A percentile compares a stretch with the other conserved stretches of the same genome.
Conservation (phyloP, 2,329 filamentous ascomycete genomes). For the Aspergillus ruber region DNA sequence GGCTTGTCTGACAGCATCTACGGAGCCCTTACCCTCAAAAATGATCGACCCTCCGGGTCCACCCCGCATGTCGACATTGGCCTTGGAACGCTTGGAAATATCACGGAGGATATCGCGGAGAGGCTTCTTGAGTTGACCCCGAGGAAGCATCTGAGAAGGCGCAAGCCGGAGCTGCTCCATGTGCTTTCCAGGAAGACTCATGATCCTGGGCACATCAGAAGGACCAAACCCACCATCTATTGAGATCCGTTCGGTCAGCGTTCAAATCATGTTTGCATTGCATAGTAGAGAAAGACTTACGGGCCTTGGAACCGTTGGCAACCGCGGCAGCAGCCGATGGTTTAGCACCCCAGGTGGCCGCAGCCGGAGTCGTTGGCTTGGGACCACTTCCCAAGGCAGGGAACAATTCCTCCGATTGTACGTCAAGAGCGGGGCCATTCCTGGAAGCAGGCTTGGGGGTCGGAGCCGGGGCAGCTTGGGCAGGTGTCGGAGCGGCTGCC, state of each 20-base stretch:
- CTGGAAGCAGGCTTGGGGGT: slow-evolving; percentile 31
- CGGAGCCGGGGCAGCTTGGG: slow-evolving; percentile 21
- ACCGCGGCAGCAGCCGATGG: slow-evolving; percentile 32
- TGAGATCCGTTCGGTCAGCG: slow-evolving; percentile 5
- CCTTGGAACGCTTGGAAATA: slow-evolving; percentile 86
- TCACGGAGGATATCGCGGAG: slow-evolving; percentile 80
- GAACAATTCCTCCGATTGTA: slow-evolving; percentile 84
- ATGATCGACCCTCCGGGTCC: slow-evolving; percentile 66
- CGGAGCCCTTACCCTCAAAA: slow-evolving; percentile 79
- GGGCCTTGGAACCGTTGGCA: slow-evolving; percentile 45
- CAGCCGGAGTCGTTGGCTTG: slow-evolving; percentile 57
- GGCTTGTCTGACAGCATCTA: slow-evolving; percentile 77
- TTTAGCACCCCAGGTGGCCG: slow-evolving; percentile 70
- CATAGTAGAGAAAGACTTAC: slow-evolving; percentile 34
- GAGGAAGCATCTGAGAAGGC: slow-evolving; percentile 68
- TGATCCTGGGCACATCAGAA: slow-evolving; percentile 46
- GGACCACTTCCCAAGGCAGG: slow-evolving; percentile 73
- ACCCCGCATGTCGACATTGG: slow-evolving; percentile 70
- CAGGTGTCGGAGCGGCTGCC: slow-evolving; percentile 11
- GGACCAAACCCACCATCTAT: slow-evolving; percentile 16
- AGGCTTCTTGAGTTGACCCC: slow-evolving; percentile 74
- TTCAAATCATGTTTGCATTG: neutral
- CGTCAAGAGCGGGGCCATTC: slow-evolving; percentile 58
- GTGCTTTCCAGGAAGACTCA: slow-evolving; percentile 77
- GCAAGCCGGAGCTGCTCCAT: slow-evolving; percentile 69